phyloP scores from a whole-genome alignment of 345 rosid species.

The Schrenkiella parvula region DNA sequence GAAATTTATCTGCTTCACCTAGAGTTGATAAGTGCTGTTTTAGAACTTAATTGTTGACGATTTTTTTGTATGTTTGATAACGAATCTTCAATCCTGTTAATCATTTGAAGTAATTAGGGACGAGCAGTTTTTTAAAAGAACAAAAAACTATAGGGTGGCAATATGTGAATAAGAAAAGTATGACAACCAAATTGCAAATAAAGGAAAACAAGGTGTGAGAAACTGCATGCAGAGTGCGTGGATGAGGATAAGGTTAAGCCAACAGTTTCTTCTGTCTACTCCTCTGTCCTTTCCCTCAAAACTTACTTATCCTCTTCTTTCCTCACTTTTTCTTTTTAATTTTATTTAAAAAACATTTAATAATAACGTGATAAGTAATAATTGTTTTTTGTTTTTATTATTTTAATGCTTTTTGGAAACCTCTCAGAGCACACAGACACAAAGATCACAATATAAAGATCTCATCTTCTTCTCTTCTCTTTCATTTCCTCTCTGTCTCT shows the following conservation, averaged over 20 bases:
- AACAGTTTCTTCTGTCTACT: conserved; percentile 23
- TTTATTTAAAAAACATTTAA: background rate
- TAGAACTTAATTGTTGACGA: too few relatives aligned
- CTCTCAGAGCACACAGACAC: conserved; percentile 12
- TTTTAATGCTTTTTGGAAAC: conserved; percentile 6
- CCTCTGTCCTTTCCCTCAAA: background rate
- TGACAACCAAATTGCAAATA: background rate
- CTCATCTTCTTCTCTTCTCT: conserved; percentile 26
- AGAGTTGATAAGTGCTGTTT: too few relatives aligned
- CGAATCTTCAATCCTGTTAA: too few relatives aligned
- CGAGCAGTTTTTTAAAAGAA: too few relatives aligned
- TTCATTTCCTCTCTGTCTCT: background rate
- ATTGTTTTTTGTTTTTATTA: background rate
- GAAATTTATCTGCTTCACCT: too few relatives aligned
- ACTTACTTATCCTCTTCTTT: conserved; percentile 8
- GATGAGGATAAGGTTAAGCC: conserved; percentile 29
- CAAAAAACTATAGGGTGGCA: too few relatives aligned
- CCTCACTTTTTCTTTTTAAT: background rate
- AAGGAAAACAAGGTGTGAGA: background rate
- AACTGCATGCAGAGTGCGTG: conserved; percentile 26
- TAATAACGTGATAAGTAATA: conserved; percentile 17
- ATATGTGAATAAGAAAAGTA: background rate
- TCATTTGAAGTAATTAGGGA: too few relatives aligned
- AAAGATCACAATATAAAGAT: conserved; percentile 21
- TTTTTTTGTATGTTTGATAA: too few relatives aligned